phyloP scores from a whole-genome alignment of 1,284 basidiomycete genomes.

The Heterobasidion annosum region DNA sequence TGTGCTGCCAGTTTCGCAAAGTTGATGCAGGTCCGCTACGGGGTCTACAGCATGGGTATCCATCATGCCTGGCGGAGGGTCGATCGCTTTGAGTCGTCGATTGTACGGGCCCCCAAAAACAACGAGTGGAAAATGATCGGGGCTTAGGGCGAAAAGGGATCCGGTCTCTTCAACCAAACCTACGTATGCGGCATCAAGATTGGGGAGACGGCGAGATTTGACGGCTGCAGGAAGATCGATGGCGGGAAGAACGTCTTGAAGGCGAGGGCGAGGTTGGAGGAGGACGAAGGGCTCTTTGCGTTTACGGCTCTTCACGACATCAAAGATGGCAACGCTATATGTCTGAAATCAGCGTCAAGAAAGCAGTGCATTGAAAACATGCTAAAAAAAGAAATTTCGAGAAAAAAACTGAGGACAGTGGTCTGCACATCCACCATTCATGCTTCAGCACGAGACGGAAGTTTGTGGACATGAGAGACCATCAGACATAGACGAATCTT shows the following conservation, averaged over 20 bases:
- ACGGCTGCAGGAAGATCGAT: conserved; percentile 27
- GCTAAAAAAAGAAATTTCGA: neutral
- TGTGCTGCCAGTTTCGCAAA: conserved; percentile 26
- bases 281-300: conserved; percentile 60
- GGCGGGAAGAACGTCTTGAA: conserved; percentile 53
- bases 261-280: conserved; percentile 65
- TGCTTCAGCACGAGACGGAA: conserved; percentile 3
- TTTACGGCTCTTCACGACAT: conserved; percentile 46
- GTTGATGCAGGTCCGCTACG: conserved; percentile 15
- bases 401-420: neutral
- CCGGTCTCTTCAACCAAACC: conserved; percentile 64
- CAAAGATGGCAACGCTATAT: conserved; percentile 68
- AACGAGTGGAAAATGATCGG: conserved; percentile 65
- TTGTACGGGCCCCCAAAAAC: conserved; percentile 47
- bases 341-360: neutral
- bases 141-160: conserved; percentile 74
- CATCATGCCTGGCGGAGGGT: conserved; percentile 22
- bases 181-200: conserved; percentile 56
- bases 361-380: neutral
- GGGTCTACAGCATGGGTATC: neutral
- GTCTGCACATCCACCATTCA: neutral
- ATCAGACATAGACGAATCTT: too few species aligned
- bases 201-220: conserved; percentile 28
- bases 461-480: neutral
- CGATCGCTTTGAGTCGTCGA: conserved; percentile 22